Evolutionary conservation across 345 rosid genomes (phyloP), one percentile per base, ranked within the genome.

Genomic region (Lepidium didymum): DNA sequence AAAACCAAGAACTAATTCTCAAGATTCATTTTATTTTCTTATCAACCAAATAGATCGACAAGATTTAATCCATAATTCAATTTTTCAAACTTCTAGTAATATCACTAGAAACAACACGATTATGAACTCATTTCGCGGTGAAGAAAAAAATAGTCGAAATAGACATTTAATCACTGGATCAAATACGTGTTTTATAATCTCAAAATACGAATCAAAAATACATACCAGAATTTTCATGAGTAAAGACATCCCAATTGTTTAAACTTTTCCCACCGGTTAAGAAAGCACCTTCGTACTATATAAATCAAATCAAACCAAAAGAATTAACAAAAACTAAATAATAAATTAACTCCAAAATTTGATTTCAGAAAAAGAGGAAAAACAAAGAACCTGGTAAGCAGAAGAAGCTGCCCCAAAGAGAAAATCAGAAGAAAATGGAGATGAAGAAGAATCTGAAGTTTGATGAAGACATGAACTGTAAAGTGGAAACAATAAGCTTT

Each of bases 321-420:
- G 4, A 5, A 31, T 19, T 10, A 49, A 51, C 2, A 11, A 43
- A 4, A 42, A 19, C 13, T 18, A 29, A 33, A 49, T 2, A 6
- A 16, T 43, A 12, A 9, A 23, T 0, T 23, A 15, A 21, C 60
- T 44, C 11, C 4, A 52, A 15, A 43, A 15, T 23, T 1, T 15
- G 11, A 59, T 16, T 11, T 35, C 11, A 15, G 6, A 61, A 47
- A 31, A 18, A n/a, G 5, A 11, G 36, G 14, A 15, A 14, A 43
- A 42, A 11, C 5, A 36, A 19, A 14, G 38, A 62, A 86, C 92
- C 86, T 91, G 94, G 63, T 81, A 87, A 33, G 96, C 81, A 67
- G 96, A 89, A 56, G 97, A 85, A 11, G 97, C 87, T 12, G 97
- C 75, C 58, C 96, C 97, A 50, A 87, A 87, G 66, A 91, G 74